A percentile compares a stretch with the other conserved stretches of the same genome.
These are phyloP conservation scores for Colletotrichum sp. DNA, from an alignment of 2,329 filamentous ascomycete species.

Conservation along the genomic window DNA sequence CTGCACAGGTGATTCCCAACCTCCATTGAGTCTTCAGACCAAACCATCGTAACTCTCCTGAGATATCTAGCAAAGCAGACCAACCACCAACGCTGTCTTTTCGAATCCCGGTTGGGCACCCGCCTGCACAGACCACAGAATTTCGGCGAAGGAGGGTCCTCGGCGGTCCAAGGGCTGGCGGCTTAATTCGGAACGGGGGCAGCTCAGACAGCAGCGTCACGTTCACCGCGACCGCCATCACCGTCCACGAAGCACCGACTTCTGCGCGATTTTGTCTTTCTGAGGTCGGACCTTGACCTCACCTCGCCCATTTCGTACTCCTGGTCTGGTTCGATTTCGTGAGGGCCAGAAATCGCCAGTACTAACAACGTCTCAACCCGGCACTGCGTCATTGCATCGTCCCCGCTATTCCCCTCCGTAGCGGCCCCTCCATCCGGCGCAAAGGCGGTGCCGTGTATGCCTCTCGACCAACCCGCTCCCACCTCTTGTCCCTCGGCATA, in stretches of 20 bases:
- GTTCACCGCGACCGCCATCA: not conserved
- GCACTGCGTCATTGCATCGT: conserved; percentile 14
- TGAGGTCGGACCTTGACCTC: not conserved
- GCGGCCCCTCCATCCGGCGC: conserved; percentile 16
- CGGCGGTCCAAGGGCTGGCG: not conserved
- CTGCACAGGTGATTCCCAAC: not conserved
- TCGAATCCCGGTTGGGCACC: not conserved
- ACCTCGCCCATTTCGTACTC: not conserved
- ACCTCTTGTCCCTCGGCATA: not conserved
- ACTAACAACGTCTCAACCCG: not conserved
- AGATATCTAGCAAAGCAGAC: not conserved
- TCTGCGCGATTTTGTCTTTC: conserved; percentile 9
- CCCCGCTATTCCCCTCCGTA: conserved; percentile 19
- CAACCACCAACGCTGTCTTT: not conserved
- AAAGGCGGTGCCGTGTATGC: conserved; percentile 18
- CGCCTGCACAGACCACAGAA: conserved; percentile 13
- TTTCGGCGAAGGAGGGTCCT: not conserved
- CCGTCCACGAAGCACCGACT: not conserved
- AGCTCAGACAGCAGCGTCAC: conserved; percentile 15
- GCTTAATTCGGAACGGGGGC: conserved; percentile 21
- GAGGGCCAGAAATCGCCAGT: not conserved
- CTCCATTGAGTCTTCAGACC: not conserved
- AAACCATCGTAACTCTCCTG: not conserved
- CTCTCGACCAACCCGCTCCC: conserved; percentile 5
- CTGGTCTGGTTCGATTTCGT: not conserved